Evolutionary conservation across 805 yeast genomes (phyloP), one percentile per base, ranked within the genome.

Genomic region (Candida dendrica): DNA sequence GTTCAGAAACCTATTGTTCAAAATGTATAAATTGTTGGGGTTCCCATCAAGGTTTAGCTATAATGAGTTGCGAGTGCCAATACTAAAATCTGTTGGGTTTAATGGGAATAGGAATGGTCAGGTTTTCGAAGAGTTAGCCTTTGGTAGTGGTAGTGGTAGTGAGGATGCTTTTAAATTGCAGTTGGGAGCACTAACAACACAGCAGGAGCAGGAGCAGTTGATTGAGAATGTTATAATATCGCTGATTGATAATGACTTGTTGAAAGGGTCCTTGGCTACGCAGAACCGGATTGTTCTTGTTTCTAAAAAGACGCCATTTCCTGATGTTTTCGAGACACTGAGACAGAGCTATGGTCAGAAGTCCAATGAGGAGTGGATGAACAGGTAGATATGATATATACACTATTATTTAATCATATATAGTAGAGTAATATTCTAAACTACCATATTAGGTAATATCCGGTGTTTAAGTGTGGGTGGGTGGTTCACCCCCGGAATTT

Each of bases 151-250:
- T 15, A 13, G 16, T 17, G 13, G 15, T 13, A 6, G 15, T 6
- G 19, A 32, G 16, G 19, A 32, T 9, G 11, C 17, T 4, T 32
- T 32, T 15, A 32, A 32, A 32, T 9, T 56, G 59, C 34, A 39
- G 44, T 40, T 41, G 18, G 55, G 51, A 46, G 32, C 46, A 59
- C 9, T 64, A 71, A 72, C 13, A 22, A 34, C 27, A 18, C 27
- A 19, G 13, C 10, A 34, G 17, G 15, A 6, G 44, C n/a, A 32
- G 39, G 5, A 50, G 45, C 44, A 3, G 41, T 61, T n/a, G 62
- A 66, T 34, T 77, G 83, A 78, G 45, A 77, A 75, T 40, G 49
- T 78, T 7, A 55, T 77, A 37, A 62, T 74, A 13, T 59, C 75
- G 2, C 50, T 79, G n/a, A 70, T 75, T 34, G 81, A 75, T 46